A percentile compares a stretch with the other conserved stretches of the same genome.
These are phyloP conservation scores for Neurospora tetrasperma DNA, from an alignment of 495 filamentous ascomycete species.

Conservation along the genomic window DNA sequence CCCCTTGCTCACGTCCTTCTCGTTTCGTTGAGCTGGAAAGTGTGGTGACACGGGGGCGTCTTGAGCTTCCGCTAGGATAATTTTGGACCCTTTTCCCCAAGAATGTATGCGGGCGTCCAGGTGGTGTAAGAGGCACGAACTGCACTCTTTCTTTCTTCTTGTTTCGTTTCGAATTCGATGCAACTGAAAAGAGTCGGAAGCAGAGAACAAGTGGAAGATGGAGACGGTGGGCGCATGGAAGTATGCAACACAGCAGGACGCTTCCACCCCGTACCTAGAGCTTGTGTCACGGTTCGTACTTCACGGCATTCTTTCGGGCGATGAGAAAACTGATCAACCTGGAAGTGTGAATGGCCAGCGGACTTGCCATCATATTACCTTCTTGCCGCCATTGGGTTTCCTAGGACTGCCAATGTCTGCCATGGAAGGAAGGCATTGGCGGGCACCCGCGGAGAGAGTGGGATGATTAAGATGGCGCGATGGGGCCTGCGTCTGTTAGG, in stretches of 20 bases:
- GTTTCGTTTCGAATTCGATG: not conserved
- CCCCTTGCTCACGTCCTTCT: not conserved
- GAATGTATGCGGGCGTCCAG: not conserved
- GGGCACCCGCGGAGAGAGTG: not conserved
- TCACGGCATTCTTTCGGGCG: not conserved
- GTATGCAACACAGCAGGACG: not conserved
- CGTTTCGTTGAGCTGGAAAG: not conserved
- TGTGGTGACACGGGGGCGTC: not conserved
- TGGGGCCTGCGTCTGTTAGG: not conserved
- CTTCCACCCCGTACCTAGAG: not conserved
- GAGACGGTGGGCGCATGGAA: not conserved
- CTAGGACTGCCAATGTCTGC: not conserved
- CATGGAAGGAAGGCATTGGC: not conserved
- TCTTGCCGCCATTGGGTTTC: not conserved
- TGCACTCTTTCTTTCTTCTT: not conserved
- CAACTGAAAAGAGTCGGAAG: not conserved
- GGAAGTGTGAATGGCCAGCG: not conserved
- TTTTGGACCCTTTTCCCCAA: not conserved
- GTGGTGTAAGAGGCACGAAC: not conserved
- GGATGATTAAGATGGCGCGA: not conserved
- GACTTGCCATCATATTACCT: not conserved
- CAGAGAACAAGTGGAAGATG: not conserved
- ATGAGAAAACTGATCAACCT: not conserved
- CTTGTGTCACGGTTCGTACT: not conserved
- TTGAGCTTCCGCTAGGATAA: not conserved